Percentiles rank a stretch among this genome's conserved stretches.
These are phyloP conservation scores for Blastobotrys ciferrii DNA, from an alignment of 1,139 yeast species.

Conservation along the genomic window DNA sequence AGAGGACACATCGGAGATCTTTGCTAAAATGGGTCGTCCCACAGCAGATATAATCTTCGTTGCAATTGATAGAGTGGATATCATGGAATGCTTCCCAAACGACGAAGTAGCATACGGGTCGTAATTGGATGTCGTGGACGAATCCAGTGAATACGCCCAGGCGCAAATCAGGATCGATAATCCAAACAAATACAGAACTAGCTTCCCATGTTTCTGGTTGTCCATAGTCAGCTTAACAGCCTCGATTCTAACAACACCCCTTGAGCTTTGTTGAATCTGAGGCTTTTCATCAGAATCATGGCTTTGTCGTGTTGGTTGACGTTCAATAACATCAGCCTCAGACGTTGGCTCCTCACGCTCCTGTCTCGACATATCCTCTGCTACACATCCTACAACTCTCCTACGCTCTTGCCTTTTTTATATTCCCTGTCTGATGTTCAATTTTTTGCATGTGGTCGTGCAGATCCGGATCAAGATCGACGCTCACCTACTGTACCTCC, in stretches of 20 bases:
- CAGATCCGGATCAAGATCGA: too few species aligned
- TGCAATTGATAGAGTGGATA: conserved; percentile 24
- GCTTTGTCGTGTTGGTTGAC: not conserved
- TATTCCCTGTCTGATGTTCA: too few species aligned
- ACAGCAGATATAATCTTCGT: conserved; percentile 38
- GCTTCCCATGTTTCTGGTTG: not conserved
- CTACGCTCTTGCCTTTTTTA: not conserved
- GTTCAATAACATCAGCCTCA: not conserved
- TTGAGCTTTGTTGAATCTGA: not conserved
- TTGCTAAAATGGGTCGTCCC: conserved; percentile 39
- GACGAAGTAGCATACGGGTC: conserved; percentile 10
- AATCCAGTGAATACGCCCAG: not conserved
- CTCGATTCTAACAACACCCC: not conserved
- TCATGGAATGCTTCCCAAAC: conserved; percentile 20
- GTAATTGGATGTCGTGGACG: not conserved
- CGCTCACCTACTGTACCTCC: too few species aligned
- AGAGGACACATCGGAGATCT: conserved; percentile 33
- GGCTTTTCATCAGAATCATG: not conserved
- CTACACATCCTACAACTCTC: not conserved
- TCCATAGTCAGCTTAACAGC: not conserved
- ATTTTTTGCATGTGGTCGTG: too few species aligned
- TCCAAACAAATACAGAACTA: not conserved
- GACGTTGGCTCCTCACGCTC: too few species aligned
- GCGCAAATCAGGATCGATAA: not conserved
- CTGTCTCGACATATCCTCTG: not conserved